Conservation (phyloP, 345 rosid genomes). For the Ricinus communis region DNA sequence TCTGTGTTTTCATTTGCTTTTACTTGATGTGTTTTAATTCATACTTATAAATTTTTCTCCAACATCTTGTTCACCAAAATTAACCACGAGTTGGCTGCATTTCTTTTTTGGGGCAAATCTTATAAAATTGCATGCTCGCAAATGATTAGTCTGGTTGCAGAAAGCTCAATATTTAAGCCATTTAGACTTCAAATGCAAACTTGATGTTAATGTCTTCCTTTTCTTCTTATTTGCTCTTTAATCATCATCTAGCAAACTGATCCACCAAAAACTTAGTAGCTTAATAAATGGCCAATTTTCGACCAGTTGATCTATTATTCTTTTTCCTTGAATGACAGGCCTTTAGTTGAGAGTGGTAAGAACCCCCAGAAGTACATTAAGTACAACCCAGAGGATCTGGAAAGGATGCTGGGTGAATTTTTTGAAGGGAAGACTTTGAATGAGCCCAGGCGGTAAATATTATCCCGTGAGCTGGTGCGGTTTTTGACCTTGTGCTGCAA, state of each 20-base stretch:
- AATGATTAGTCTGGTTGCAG: neutral
- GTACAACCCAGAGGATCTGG: constrained; percentile 87
- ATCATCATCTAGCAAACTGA: neutral
- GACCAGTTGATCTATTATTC: neutral
- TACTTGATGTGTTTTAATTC: too few species aligned
- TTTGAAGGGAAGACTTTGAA: constrained; percentile 79
- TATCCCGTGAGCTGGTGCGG: neutral
- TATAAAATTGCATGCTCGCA: too few species aligned
- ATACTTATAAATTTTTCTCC: too few species aligned
- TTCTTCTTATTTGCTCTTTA: neutral
- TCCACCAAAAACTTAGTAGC: neutral
- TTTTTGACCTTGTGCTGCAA: neutral
- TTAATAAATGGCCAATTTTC: neutral
- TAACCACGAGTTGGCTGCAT: too few species aligned
- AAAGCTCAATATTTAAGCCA: neutral
- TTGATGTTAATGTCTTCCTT: neutral
- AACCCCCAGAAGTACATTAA: constrained; percentile 77
- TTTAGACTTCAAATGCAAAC: neutral
- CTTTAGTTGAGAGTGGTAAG: constrained; percentile 85
- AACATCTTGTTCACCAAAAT: too few species aligned
- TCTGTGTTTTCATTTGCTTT: too few species aligned
- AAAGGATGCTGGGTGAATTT: constrained; percentile 86
- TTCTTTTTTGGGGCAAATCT: too few species aligned
- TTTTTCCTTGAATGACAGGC: constrained; percentile 44
- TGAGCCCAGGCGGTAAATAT: constrained; percentile 63